Base-by-base conservation (phyloP, 176 grass and related monocot genomes). In the Carex littledalei region DNA sequence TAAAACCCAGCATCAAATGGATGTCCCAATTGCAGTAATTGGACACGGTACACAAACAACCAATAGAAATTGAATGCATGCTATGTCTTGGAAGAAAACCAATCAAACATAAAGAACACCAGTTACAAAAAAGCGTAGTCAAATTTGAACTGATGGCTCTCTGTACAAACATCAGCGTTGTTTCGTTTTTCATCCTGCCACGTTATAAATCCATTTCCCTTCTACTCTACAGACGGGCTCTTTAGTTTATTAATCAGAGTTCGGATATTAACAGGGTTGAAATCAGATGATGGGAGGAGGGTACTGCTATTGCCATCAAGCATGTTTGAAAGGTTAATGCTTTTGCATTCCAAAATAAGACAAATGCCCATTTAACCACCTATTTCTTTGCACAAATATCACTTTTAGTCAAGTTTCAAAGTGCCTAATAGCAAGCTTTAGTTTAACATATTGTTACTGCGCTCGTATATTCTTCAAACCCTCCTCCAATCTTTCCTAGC, bases 241-340 rank as follows among this genome's bases (percentile, higher is more conserved):
- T 5, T 72, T 63, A 39, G 21, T 65, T 82, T 45, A 16, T 63
- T 59, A 15, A 0, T 61, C 18, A 76, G 20, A 61, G 54, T 32
- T 67, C 11, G 5, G 54, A 67, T 17, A 54, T n/a, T 61, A 77
- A 61, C 3, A 43, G 52, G 66, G 37, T 3, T 75, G 21, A 68
- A 74, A 88, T 67, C 84, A 74, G 22, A 67, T 66, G 11, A 84
- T 13, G 67, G 78, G 53, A 50, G 11, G 22, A 50, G 11, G 22
- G 18, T 86, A 83, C 17, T 79, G 53, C 62, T 24, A 86, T 41
- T 68, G 43, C 3, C 26, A 43, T 86, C 64, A 86, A 43, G 45
- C 47, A 59, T 88, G 47, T 45, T 34, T 21, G 34, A 54, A 52
- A 5, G 84, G 41, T 52, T 2, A 75, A 63, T 67, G 7, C 41